Conservation (phyloP, 1,284 basidiomycete species). For the Sparassis latifolia region DNA sequence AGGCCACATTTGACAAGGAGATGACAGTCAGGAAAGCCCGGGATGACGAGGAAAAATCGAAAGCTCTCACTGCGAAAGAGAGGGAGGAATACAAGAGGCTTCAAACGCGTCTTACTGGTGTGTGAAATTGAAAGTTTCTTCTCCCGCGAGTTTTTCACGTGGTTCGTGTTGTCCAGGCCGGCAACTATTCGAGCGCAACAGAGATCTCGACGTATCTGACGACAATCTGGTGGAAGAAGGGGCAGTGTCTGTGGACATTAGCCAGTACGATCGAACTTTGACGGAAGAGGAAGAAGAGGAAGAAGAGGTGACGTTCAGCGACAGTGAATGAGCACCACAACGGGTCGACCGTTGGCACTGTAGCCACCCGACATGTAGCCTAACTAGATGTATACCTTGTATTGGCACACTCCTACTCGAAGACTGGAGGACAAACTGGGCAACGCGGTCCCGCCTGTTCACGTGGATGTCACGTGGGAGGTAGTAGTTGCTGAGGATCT, state of each 20-base stretch:
- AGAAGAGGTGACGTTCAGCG: constrained; percentile 65
- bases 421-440: no score
- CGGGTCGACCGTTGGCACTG: background rate
- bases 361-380: background rate
- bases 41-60: constrained; percentile 82
- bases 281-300: constrained; percentile 55
- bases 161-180: constrained; percentile 48
- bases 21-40: constrained; percentile 49
- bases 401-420: no score
- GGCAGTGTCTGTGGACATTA: constrained; percentile 78
- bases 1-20: constrained; percentile 70
- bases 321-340: constrained; percentile 59
- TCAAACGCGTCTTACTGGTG: constrained; percentile 65
- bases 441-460: no score
- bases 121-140: constrained; percentile 16
- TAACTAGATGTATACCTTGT: background rate
- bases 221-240: constrained; percentile 79
- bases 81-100: constrained; percentile 80
- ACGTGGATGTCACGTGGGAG: no score
- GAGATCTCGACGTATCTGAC: constrained; percentile 62
- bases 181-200: constrained; percentile 83
- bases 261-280: constrained; percentile 76
- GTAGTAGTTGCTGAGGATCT: no score
- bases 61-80: constrained; percentile 75
- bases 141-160: constrained; percentile 1